Conservation (phyloP, 1,284 basidiomycete species). For the Stygiomarasmius scandens region DNA sequence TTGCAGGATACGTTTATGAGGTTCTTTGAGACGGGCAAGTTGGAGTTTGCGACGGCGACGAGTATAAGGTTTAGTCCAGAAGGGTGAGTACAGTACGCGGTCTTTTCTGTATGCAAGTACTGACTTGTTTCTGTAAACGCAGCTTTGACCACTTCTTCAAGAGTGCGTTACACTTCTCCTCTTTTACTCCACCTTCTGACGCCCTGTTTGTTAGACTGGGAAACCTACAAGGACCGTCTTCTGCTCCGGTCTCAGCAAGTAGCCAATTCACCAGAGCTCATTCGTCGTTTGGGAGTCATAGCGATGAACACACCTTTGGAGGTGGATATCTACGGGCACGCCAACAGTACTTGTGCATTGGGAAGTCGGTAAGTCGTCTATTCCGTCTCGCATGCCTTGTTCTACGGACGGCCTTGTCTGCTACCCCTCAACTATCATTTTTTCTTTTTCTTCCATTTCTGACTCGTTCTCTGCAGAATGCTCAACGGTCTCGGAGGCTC, state of each 20-base stretch:
- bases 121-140: slow-evolving; percentile 13
- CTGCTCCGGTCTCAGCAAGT: slow-evolving; percentile 58
- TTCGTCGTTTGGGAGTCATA: slow-evolving; percentile 51
- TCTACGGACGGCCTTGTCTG: too few species aligned
- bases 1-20: slow-evolving; percentile 48
- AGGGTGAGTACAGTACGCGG: slow-evolving; percentile 29
- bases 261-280: slow-evolving; percentile 55
- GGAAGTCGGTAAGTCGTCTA: slow-evolving; percentile 37
- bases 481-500: slow-evolving; percentile 55
- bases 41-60: slow-evolving; percentile 54
- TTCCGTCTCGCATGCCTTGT: too few species aligned
- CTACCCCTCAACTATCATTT: too few species aligned
- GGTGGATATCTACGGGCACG: slow-evolving; percentile 54
- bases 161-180: slow-evolving; percentile 27
- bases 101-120: neutral
- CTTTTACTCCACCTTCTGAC: neutral
- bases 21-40: slow-evolving; percentile 52
- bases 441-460: too few species aligned
- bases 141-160: slow-evolving; percentile 50
- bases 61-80: slow-evolving; percentile 52
- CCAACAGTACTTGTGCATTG: slow-evolving; percentile 51
- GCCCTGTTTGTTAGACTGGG: slow-evolving; percentile 40
- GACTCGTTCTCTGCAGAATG: slow-evolving; percentile 40
- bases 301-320: slow-evolving; percentile 59
- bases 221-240: slow-evolving; percentile 49